Evolutionary conservation across 2,329 filamentous ascomycete species (phyloP).

Genomic region (Ophiocordyceps camponoti-saundersi): DNA sequence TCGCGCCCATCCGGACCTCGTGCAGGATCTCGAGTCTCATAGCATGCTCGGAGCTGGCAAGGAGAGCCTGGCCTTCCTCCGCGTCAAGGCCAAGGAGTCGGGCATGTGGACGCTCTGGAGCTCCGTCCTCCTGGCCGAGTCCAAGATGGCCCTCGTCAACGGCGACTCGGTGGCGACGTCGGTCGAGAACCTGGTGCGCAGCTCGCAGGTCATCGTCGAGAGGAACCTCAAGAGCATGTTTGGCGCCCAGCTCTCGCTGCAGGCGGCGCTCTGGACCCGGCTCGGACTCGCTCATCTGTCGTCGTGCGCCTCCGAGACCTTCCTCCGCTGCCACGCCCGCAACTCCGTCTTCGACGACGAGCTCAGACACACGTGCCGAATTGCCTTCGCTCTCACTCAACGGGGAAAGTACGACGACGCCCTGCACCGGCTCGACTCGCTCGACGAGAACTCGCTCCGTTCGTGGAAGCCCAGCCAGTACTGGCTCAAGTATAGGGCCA

Average conservation of each 20-base stretch:
- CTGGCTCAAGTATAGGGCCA: constrained; percentile 47
- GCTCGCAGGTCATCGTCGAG: constrained; percentile 65
- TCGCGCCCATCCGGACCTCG: constrained; percentile 65
- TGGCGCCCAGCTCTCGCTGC: constrained; percentile 56
- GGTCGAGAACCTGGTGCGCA: constrained; percentile 65
- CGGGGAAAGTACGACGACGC: constrained; percentile 57
- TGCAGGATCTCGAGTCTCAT: constrained; percentile 50
- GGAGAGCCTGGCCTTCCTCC: constrained; percentile 69
- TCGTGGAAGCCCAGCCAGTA: constrained; percentile 67
- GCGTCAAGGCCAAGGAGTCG: constrained; percentile 69
- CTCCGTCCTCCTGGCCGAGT: constrained; percentile 70
- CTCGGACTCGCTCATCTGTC: constrained; percentile 46
- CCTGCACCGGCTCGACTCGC: constrained; percentile 18
- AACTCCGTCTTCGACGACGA: constrained; percentile 53
- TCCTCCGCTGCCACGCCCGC: constrained; percentile 53
- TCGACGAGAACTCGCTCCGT: constrained; percentile 45
- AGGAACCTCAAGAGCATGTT: constrained; percentile 57
- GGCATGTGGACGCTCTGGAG: constrained; percentile 77
- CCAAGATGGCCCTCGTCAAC: constrained; percentile 58
- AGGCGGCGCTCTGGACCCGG: constrained; percentile 57
- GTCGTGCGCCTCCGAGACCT: constrained; percentile 49
- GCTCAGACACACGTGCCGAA: constrained; percentile 55
- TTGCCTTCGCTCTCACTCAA: constrained; percentile 42
- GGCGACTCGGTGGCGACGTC: constrained; percentile 48
- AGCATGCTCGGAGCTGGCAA: constrained; percentile 63